Conservation (phyloP, 2,329 filamentous ascomycete species). For the Pseudogymnoascus sp. region DNA sequence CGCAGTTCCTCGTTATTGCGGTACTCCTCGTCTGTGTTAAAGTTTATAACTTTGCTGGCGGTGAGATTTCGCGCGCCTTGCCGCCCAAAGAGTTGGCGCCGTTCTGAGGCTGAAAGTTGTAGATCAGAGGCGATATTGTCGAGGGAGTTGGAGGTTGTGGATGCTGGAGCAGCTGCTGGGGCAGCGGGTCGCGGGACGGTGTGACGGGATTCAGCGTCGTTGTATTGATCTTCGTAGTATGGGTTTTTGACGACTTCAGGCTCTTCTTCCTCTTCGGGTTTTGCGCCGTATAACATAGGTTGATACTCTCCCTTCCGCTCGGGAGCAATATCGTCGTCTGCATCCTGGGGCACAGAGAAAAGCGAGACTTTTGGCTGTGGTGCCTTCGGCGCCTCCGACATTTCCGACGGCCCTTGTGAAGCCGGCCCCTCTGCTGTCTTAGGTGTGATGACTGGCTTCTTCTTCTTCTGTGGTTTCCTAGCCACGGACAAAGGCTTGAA, state of each 20-base stretch:
- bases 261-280: constrained; percentile 12
- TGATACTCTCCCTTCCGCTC: constrained; percentile 37
- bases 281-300: constrained; percentile 40
- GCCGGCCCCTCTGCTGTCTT: constrained; percentile 15
- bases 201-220: constrained; percentile 20
- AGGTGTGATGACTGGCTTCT: constrained; percentile 30
- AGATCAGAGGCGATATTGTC: constrained; percentile 67
- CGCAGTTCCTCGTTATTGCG: constrained; percentile 72
- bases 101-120: constrained; percentile 68
- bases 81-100: constrained; percentile 81
- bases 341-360: constrained; percentile 54
- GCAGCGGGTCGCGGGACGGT: constrained; percentile 21
- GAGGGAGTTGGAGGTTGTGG: constrained; percentile 45
- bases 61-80: constrained; percentile 31
- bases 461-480: constrained; percentile 66
- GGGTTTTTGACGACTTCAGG: constrained; percentile 17
- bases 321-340: constrained; percentile 11
- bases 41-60: constrained; percentile 67
- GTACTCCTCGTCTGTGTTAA: constrained; percentile 87
- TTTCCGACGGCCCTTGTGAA: neutral
- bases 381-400: constrained; percentile 20
- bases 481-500: constrained; percentile 85
- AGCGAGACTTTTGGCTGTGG: constrained; percentile 58
- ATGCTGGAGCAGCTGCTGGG: constrained; percentile 21
- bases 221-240: constrained; percentile 26